Base-by-base conservation (phyloP, 2,329 filamentous ascomycete genomes). In the Diaporthe velutina region DNA sequence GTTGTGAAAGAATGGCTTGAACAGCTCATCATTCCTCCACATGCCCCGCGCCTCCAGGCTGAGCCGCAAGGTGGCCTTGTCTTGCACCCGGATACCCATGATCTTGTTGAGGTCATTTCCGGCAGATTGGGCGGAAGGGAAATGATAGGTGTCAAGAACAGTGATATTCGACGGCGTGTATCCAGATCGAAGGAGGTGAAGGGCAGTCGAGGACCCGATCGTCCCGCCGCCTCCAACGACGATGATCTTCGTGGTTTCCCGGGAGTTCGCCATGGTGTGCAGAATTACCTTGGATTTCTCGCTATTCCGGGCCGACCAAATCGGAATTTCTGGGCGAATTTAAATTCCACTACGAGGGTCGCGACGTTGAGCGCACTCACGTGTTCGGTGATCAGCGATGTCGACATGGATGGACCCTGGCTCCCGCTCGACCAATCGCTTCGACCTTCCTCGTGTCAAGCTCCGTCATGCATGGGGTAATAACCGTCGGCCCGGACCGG, bases 101-200 rank as follows among this genome's bases (percentile, higher is more conserved):
- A 87, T 86, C 79, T 88, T 88, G 78, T 87, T 88, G 17, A 87
- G 79, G 57, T 88, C 86, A 73, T 86, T 82, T 4, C 86, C 86
- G 1, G 86, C 86, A 0, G 86, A 87, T 67, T 87, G 85, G 0
- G 84, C 80, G 0, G 86, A 87, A 0, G 86, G 86, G n/a, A 87
- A 84, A 3, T 83, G 81, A 77, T 85, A 87, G 3, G 83, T 82
- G 74, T 88, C 86, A 4, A 87, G 83, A 13, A 88, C 85, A 2
- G 85, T 87, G 70, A 88, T 83, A 70, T 88, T 86, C 22, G 79
- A 75, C 0, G 82, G 81, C 0, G 83, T 84, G 77, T 87, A 87
- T 8, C 86, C 86, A 5, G 79, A 78, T 12, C 85, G 81, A 48
- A 84, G 66, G 1, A 88, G 83, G 77, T 88, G 86, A 22, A 87